These are phyloP conservation scores for Yamadazyma atlantica DNA, from an alignment of 1,139 yeast species.

Conservation along the genomic window DNA sequence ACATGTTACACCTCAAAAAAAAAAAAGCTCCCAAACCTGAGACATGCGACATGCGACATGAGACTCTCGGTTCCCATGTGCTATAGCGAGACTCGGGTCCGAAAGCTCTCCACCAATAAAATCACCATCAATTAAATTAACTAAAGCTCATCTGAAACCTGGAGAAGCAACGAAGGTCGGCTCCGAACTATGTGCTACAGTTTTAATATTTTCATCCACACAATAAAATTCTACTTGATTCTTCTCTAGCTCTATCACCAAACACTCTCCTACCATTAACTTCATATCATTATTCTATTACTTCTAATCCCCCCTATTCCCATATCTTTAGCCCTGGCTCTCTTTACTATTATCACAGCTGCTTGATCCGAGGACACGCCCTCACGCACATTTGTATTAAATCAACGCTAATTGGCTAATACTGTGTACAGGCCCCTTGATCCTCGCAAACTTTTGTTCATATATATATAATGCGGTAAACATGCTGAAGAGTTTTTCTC, in stretches of 20 bases:
- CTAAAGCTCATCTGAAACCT: constrained; percentile 9
- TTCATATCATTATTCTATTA: background rate
- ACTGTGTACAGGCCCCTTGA: constrained; percentile 1
- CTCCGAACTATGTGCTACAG: no score
- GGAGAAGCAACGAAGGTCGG: constrained; percentile 8
- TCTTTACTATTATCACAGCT: no score
- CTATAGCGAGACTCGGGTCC: constrained; percentile 14
- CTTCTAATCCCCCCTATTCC: background rate
- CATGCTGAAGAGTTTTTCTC: background rate
- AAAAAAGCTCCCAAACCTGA: background rate
- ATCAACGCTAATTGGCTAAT: constrained; percentile 10
- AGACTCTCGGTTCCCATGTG: background rate
- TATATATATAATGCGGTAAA: background rate
- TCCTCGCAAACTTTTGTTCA: background rate
- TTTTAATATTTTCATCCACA: no score
- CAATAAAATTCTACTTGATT: no score
- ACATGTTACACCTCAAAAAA: background rate
- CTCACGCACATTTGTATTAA: constrained; percentile 10
- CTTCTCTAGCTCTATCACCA: no score
- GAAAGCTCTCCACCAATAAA: constrained; percentile 10
- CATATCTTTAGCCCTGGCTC: no score
- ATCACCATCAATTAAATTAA: constrained; percentile 3
- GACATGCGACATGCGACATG: background rate
- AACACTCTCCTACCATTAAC: background rate
- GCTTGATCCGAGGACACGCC: constrained; percentile 1